A percentile compares a stretch with the other conserved stretches of the same genome.
phyloP scores from a whole-genome alignment of 2,329 filamentous ascomycete genomes.

The Aplosporella prunicola region DNA sequence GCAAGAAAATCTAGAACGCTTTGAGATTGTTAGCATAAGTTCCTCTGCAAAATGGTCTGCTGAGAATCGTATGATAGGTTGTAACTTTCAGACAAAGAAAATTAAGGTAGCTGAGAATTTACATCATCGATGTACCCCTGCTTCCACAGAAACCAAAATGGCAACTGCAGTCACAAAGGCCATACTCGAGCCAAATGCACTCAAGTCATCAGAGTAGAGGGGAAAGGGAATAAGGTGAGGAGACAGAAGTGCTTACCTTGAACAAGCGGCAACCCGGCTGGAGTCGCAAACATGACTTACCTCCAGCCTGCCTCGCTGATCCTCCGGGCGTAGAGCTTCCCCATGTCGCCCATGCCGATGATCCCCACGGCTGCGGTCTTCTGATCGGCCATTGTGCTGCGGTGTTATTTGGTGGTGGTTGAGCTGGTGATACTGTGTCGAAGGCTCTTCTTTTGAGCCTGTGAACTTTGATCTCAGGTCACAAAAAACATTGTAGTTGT shows the following conservation, averaged over 20 bases:
- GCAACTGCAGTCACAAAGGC: slow-evolving; percentile 52
- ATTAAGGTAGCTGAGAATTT: slow-evolving; percentile 97
- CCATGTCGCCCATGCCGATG: slow-evolving; percentile 99
- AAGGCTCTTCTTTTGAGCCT: slow-evolving; percentile 5
- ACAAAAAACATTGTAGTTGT: slow-evolving; percentile 4
- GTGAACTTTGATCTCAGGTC: slow-evolving; percentile 3
- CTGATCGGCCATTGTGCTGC: slow-evolving; percentile 21
- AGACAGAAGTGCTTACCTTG: slow-evolving; percentile 26
- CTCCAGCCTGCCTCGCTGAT: slow-evolving; percentile 92
- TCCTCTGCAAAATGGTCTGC: neutral
- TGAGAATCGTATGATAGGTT: neutral
- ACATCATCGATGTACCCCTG: slow-evolving; percentile 85
- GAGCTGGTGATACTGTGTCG: neutral
- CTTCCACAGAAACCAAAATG: slow-evolving; percentile 63
- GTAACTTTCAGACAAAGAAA: slow-evolving; percentile 67
- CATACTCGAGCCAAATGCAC: slow-evolving; percentile 99
- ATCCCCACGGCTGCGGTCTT: slow-evolving; percentile 60
- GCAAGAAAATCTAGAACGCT: slow-evolving; percentile 14
- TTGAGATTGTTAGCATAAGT: slow-evolving; percentile 13
- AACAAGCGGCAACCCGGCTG: slow-evolving; percentile 8
- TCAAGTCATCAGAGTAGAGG: slow-evolving; percentile 88
- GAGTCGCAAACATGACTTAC: slow-evolving; percentile 48
- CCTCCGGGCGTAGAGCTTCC: slow-evolving; percentile 90
- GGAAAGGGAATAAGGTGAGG: slow-evolving; percentile 11
- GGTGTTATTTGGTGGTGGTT: neutral